Conservation (phyloP, 768 basidiomycete genomes). For the Pleurotus pulmonarius region DNA sequence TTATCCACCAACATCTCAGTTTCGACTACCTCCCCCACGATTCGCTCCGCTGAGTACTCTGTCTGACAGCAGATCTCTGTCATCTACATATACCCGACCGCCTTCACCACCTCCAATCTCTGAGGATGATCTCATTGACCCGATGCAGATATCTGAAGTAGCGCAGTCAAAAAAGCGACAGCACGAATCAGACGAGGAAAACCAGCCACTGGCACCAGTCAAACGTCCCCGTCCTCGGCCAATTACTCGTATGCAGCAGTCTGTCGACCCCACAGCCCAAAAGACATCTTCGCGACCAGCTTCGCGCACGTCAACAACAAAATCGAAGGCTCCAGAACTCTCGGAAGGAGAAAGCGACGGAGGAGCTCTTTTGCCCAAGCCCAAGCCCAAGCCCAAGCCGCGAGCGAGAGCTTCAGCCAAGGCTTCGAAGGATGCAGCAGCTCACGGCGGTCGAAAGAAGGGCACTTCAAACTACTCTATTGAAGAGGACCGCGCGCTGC, state of each 20-base stretch:
- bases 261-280: neutral
- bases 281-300: neutral
- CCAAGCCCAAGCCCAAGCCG: neutral
- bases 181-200: neutral
- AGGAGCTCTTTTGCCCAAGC: too few relatives aligned
- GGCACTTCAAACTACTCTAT: constrained; percentile 17
- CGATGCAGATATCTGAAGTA: neutral
- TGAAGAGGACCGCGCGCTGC: constrained; percentile 13
- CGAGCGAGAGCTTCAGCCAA: neutral
- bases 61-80: neutral
- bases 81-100: neutral
- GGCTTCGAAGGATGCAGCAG: neutral
- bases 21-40: neutral
- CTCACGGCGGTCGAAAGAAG: neutral
- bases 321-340: neutral
- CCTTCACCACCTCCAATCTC: neutral
- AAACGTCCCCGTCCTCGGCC: neutral
- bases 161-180: neutral
- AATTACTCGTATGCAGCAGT: neutral
- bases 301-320: neutral
- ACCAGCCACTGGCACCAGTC: neutral
- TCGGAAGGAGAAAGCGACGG: neutral
- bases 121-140: neutral
- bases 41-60: neutral
- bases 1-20: neutral